These are phyloP conservation scores for Saussurea involucrata DNA, from an alignment of 129 eudicot genomes.

Conservation along the genomic window DNA sequence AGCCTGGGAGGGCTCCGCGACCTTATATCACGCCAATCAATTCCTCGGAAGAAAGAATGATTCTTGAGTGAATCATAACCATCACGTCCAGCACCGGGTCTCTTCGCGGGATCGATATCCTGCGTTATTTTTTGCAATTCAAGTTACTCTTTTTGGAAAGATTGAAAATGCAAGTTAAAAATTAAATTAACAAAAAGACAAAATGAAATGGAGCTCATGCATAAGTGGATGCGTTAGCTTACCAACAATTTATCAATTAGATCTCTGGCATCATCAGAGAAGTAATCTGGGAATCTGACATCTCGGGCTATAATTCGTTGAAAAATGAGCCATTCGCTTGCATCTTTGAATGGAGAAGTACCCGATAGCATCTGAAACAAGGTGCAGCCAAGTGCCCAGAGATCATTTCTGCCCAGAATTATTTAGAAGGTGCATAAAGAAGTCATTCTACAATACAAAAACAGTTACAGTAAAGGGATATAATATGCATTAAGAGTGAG, in stretches of 20 bases:
- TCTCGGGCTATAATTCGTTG: conserved; percentile 91
- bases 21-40: conserved; percentile 76
- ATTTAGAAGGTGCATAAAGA: conserved; percentile 1
- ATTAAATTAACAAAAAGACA: not conserved
- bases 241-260: conserved; percentile 83
- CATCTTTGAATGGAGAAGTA: conserved; percentile 95
- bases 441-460: conserved; percentile 13
- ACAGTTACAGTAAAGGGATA: not conserved
- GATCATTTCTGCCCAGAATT: conserved; percentile 71
- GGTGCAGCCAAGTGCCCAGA: conserved; percentile 99
- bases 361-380: conserved; percentile 99
- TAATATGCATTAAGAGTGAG: not conserved
- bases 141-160: not conserved
- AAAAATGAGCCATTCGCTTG: conserved; percentile 96
- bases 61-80: conserved; percentile 75
- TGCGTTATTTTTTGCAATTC: conserved; percentile 26
- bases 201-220: not conserved
- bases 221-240: conserved; percentile 13
- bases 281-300: conserved; percentile 79
- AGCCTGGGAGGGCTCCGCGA: conserved; percentile 64
- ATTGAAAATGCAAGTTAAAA: not conserved
- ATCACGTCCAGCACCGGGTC: conserved; percentile 95
- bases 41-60: conserved; percentile 78
- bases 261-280: conserved; percentile 77
- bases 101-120: conserved; percentile 78